phyloP scores from a whole-genome alignment of 169 alveolate genomes.

The Cyclospora cayetanensis region DNA sequence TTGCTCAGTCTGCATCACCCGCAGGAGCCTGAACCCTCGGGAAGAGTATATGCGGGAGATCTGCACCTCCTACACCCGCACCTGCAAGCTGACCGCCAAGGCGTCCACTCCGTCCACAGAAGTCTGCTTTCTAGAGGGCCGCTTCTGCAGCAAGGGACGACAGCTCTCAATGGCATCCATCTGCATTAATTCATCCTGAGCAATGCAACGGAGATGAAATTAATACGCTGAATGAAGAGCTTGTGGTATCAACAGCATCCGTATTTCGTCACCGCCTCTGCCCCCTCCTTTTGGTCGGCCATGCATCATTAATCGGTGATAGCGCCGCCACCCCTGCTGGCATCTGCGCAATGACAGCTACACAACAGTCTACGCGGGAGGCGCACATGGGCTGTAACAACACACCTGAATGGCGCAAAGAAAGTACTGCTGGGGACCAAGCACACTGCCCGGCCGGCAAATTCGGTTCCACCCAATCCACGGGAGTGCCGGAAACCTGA shows the following conservation, averaged over 20 bases:
- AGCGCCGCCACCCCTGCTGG: no score
- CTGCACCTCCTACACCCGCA: no score
- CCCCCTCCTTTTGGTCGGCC: no score
- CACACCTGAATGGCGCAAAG: conserved; percentile 74
- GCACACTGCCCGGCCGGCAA: conserved; percentile 95
- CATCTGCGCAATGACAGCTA: not conserved
- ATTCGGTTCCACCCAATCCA: conserved; percentile 89
- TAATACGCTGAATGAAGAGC: not conserved
- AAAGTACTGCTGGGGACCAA: conserved; percentile 94
- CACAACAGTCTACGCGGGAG: not conserved
- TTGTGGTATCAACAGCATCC: not conserved
- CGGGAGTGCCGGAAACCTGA: conserved; percentile 91
- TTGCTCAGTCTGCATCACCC: no score
- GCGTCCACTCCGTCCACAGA: not conserved
- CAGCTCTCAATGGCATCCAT: not conserved
- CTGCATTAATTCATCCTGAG: not conserved
- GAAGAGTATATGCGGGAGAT: not conserved
- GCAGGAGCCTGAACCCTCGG: no score
- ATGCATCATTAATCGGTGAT: no score
- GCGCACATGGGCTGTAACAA: no score
- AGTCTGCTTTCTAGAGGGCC: not conserved
- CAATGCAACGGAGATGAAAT: not conserved
- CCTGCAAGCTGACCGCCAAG: not conserved
- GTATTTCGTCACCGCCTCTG: no score
- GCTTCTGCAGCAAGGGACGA: not conserved